These are phyloP conservation scores for Dothiorella sarmentorum DNA, from an alignment of 2,329 filamentous ascomycete genomes.

Conservation along the genomic window DNA sequence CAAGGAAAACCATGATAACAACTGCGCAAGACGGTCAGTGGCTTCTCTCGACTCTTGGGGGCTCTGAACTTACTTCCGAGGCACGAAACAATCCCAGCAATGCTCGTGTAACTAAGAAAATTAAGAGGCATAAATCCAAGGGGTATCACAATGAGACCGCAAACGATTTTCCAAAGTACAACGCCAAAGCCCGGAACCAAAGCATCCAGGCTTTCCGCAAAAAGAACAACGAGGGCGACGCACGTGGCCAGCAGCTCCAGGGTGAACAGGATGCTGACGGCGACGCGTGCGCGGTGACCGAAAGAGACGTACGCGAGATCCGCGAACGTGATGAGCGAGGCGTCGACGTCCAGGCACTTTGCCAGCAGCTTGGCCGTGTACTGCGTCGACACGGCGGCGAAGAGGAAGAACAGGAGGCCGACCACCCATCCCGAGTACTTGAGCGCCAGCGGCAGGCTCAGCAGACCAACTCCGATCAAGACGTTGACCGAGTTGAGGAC, in stretches of 20 bases:
- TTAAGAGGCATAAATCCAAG: conserved; percentile 82
- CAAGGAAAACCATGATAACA: conserved; percentile 75
- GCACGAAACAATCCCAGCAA: conserved; percentile 87
- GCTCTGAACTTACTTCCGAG: conserved; percentile 67
- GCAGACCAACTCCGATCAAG: conserved; percentile 81
- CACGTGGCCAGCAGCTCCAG: conserved; percentile 84
- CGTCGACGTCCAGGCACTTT: conserved; percentile 84
- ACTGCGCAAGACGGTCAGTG: conserved; percentile 52
- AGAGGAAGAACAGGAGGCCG: conserved; percentile 69
- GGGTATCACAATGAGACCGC: conserved; percentile 72
- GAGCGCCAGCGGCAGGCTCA: conserved; percentile 84
- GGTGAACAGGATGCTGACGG: conserved; percentile 82
- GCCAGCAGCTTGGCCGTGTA: conserved; percentile 85
- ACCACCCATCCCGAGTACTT: conserved; percentile 86
- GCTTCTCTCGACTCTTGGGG: neutral
- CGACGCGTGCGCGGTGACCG: conserved; percentile 73
- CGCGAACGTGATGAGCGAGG: conserved; percentile 85
- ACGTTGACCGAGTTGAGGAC: conserved; percentile 96
- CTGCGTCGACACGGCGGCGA: conserved; percentile 71
- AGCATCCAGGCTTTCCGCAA: conserved; percentile 83
- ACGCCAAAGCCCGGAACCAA: conserved; percentile 69
- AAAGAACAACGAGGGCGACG: conserved; percentile 87
- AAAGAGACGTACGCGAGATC: conserved; percentile 91
- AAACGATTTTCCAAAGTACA: conserved; percentile 79
- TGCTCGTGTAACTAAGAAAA: conserved; percentile 82